Percentiles rank a stretch among this genome's conserved stretches.
Evolutionary conservation across 805 yeast species (phyloP).

Genomic region (Grigorovia transvaalensis): DNA sequence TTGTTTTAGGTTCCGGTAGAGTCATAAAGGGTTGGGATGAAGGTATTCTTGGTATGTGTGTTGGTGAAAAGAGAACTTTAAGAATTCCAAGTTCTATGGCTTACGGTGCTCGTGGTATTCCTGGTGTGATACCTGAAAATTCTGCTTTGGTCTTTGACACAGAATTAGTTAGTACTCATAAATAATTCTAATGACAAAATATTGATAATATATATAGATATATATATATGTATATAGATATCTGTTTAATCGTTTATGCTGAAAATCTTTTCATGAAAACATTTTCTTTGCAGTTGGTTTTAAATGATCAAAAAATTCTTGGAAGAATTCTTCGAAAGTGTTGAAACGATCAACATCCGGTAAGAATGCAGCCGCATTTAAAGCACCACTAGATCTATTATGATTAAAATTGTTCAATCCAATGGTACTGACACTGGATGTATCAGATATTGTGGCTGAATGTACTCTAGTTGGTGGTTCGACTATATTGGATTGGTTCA

Average conservation of each 20-base stretch:
- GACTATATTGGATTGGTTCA: neutral
- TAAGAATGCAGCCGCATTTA: slow-evolving; percentile 8
- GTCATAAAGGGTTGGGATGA: slow-evolving; percentile 90
- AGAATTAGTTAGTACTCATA: slow-evolving; percentile 15
- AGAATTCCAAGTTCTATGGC: slow-evolving; percentile 71
- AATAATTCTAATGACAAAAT: neutral
- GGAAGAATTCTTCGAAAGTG: slow-evolving; percentile 48
- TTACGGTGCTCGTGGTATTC: slow-evolving; percentile 69
- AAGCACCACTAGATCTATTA: neutral
- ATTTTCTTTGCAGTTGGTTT: slow-evolving; percentile 27
- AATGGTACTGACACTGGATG: neutral
- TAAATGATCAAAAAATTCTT: slow-evolving; percentile 33
- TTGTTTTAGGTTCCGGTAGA: slow-evolving; percentile 65
- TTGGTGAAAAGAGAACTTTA: slow-evolving; percentile 75
- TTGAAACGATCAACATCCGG: slow-evolving; percentile 41
- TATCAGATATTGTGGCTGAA: neutral
- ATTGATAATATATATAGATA: no score
- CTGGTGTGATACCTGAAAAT: slow-evolving; percentile 67
- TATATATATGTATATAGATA: no score
- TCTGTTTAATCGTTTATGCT: neutral
- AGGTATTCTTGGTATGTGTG: slow-evolving; percentile 74
- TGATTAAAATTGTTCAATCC: neutral
- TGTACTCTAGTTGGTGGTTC: neutral
- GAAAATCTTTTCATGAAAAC: slow-evolving; percentile 10
- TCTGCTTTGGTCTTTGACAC: slow-evolving; percentile 45